Conservation (phyloP, 202 grass and related monocot genomes). For the Digitaria exilis region DNA sequence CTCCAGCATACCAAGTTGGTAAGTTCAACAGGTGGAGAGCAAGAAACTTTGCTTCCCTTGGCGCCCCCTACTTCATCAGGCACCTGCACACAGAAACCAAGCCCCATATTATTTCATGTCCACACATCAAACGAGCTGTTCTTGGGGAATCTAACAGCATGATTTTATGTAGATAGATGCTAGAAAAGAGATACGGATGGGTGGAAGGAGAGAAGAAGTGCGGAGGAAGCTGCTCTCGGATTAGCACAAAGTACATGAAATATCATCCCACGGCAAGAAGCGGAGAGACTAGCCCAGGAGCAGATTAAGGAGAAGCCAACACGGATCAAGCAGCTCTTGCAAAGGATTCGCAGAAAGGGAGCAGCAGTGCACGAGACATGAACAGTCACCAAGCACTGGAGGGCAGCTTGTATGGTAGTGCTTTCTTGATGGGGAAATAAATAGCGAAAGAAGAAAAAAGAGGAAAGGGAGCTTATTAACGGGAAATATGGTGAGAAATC, state of each 20-base stretch:
- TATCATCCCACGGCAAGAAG: slow-evolving; percentile 42
- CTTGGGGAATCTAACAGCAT: slow-evolving; percentile 46
- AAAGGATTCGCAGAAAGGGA: slow-evolving; percentile 42
- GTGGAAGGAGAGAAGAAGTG: slow-evolving; percentile 22
- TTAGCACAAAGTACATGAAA: slow-evolving; percentile 68
- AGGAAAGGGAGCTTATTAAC: slow-evolving; percentile 13
- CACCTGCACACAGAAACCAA: slow-evolving; percentile 51
- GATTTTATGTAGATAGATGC: slow-evolving; percentile 84
- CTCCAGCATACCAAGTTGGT: slow-evolving; percentile 85
- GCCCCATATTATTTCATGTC: slow-evolving; percentile 82
- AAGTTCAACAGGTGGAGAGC: slow-evolving; percentile 38
- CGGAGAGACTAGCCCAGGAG: slow-evolving; percentile 1
- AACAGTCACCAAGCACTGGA: slow-evolving; percentile 47
- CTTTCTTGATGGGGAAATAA: slow-evolving; percentile 69
- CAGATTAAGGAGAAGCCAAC: slow-evolving; percentile 32
- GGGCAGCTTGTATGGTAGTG: slow-evolving; percentile 46
- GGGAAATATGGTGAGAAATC: not conserved
- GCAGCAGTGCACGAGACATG: slow-evolving; percentile 44
- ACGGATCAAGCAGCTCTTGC: slow-evolving; percentile 28
- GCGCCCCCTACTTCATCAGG: slow-evolving; percentile 43
- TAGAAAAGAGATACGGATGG: slow-evolving; percentile 18
- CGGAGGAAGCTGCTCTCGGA: not conserved
- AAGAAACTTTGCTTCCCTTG: slow-evolving; percentile 42
- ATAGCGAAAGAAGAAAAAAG: slow-evolving; percentile 40
- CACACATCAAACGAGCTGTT: slow-evolving; percentile 36